Base-by-base conservation (phyloP, 1,284 basidiomycete genomes). In the Apiotrichum laibachii region DNA sequence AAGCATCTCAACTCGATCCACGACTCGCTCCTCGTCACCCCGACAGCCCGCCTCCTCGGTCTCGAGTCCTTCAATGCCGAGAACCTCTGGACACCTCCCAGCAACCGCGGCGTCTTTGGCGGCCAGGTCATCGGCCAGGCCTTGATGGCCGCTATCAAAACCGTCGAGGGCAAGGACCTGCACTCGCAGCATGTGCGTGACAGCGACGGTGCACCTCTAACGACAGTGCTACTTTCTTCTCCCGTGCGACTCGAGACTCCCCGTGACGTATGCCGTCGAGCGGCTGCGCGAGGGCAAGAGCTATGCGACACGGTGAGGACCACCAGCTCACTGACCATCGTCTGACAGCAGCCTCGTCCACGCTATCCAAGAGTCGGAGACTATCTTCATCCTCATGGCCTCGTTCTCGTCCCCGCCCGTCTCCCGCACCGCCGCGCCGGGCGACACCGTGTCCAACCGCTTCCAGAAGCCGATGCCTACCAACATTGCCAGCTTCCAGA, bases 101-200 rank as follows among this genome's bases (percentile, higher is more conserved):
- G 82, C 18, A 83, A 84, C 21, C 82, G 90, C 61, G 90, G 90
- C 22, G 91, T 90, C 6, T 94, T 91, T 68, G 92, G 92, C 55
- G 92, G 92, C 7, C 80, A 82, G 67, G 91, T 93, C 58, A 92
- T 95, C 65, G 92, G 87, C 10, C 91, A 93, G 70, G 89, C 89
- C 4, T 79, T 92, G 33, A 84, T 88, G 15, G 85, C 89, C 13
- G 90, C 90, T 6, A 87, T 87, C 31, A 84, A 85, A 62, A 87
- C 87, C 49, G 86, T 93, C 1, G 80, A 85, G 52, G 77, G 84
- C 18, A 87, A 84, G 71, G 83, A 83, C 15, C 79, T 93, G 22
- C 73, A 78, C 68, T 69, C 72, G 59, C 63, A 73, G 50, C 88
- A 92, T 79, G 88, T 89, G 68, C 79, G 86, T 75, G 15, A 37